phyloP scores from a whole-genome alignment of 257 asterid species.

The Penstemon newberryi region DNA sequence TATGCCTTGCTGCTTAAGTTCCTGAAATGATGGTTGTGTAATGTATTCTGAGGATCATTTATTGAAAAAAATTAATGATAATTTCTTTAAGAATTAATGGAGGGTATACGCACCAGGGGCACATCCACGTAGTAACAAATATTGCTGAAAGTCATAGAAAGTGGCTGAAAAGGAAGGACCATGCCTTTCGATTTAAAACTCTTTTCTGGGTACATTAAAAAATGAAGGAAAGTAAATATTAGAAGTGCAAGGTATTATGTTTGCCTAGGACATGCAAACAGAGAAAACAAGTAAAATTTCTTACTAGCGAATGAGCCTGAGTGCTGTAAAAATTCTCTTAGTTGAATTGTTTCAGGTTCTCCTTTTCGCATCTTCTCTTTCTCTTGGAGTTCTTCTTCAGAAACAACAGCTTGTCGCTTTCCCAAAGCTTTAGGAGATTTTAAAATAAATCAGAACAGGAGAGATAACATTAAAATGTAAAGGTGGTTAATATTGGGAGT shows the following conservation, averaged over 20 bases:
- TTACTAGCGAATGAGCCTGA: constrained; percentile 88
- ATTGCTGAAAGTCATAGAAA: constrained; percentile 81
- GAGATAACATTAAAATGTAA: constrained; percentile 12
- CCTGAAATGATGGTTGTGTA: constrained; percentile 46
- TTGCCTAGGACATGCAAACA: constrained; percentile 5
- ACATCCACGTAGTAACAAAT: constrained; percentile 87
- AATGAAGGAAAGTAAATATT: constrained; percentile 14
- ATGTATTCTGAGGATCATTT: constrained; percentile 23
- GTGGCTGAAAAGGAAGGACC: constrained; percentile 94
- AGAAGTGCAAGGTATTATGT: constrained; percentile 3
- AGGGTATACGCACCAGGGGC: constrained; percentile 63
- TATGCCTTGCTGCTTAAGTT: constrained; percentile 87
- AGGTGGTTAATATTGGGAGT: constrained; percentile 22
- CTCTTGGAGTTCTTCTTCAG: constrained; percentile 66
- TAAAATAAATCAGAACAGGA: constrained; percentile 17
- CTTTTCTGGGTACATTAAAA: constrained; percentile 52
- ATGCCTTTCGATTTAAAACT: constrained; percentile 79
- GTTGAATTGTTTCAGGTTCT: constrained; percentile 66
- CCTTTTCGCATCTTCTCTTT: constrained; percentile 61
- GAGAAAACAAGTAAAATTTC: constrained; percentile 24
- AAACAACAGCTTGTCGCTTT: constrained; percentile 79
- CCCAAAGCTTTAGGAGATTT: constrained; percentile 61
- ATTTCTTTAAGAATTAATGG: constrained; percentile 16
- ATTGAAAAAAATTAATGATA: constrained; percentile 17
- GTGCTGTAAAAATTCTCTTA: constrained; percentile 78